A percentile compares a stretch with the other conserved stretches of the same genome.
Evolutionary conservation across 164 flowering plant species (phyloP).

Genomic region (Vitis vinifera): DNA sequence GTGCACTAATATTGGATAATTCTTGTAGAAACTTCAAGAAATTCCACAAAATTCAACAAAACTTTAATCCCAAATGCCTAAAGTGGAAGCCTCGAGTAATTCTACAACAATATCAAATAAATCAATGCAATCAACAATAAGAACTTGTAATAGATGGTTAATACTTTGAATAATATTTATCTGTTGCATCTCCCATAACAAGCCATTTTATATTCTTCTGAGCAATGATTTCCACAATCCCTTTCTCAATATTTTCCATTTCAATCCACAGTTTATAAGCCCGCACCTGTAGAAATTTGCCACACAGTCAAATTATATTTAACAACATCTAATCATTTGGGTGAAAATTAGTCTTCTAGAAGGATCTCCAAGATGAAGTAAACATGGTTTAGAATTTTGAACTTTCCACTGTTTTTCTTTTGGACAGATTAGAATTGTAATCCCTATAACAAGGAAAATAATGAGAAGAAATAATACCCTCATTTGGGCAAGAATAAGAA

Average conservation of each 20-base stretch:
- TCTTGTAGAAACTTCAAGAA: too few relatives aligned
- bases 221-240: slow-evolving; percentile 40
- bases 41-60: too few relatives aligned
- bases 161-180: slow-evolving; percentile 39
- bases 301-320: not conserved
- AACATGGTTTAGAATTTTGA: not conserved
- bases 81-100: too few relatives aligned
- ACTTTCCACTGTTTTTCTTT: too few relatives aligned
- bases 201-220: slow-evolving; percentile 44
- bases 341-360: not conserved
- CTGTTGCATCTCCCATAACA: slow-evolving; percentile 63
- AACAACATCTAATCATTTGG: not conserved
- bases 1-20: too few relatives aligned
- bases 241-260: slow-evolving; percentile 40
- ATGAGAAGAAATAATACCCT: slow-evolving; percentile 33
- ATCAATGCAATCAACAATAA: not conserved
- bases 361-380: not conserved
- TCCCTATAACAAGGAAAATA: not conserved
- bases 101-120: too few relatives aligned
- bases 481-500: slow-evolving; percentile 22
- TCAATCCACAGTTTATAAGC: slow-evolving; percentile 48
- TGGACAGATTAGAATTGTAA: not conserved
- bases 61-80: too few relatives aligned
- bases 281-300: slow-evolving; percentile 29
- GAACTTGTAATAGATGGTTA: not conserved